phyloP scores from a whole-genome alignment of 179 eudicot genomes.

The Silene coronaria region DNA sequence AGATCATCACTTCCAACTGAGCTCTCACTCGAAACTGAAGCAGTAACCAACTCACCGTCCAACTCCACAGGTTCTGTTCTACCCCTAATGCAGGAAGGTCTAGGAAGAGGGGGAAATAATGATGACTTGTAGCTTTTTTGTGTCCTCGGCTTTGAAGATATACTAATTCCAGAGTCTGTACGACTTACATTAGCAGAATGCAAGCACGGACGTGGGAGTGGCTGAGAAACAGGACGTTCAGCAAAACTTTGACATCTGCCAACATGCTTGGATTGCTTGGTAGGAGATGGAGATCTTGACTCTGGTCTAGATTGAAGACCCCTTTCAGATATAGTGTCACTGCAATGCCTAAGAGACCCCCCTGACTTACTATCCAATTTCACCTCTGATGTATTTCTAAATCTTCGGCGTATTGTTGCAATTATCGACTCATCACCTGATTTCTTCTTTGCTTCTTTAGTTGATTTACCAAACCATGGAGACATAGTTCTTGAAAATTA shows the following conservation, averaged over 20 bases:
- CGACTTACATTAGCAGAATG: slow-evolving; percentile 54
- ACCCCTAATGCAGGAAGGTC: slow-evolving; percentile 62
- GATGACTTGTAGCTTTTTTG: slow-evolving; percentile 59
- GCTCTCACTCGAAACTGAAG: slow-evolving; percentile 73
- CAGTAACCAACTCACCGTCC: slow-evolving; percentile 57
- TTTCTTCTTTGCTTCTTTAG: slow-evolving; percentile 83
- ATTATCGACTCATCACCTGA: slow-evolving; percentile 57
- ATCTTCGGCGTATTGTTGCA: slow-evolving; percentile 52
- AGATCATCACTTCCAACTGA: slow-evolving; percentile 80
- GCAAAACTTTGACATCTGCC: slow-evolving; percentile 89
- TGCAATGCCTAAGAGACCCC: slow-evolving; percentile 55
- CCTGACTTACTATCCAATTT: slow-evolving; percentile 54
- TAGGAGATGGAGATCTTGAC: slow-evolving; percentile 78
- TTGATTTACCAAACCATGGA: slow-evolving; percentile 81
- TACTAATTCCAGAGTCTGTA: slow-evolving; percentile 65
- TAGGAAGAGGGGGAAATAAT: slow-evolving; percentile 61
- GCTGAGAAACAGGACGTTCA: slow-evolving; percentile 70
- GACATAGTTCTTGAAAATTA: slow-evolving; percentile 47
- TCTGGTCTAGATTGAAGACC: slow-evolving; percentile 59
- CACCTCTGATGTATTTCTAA: slow-evolving; percentile 51
- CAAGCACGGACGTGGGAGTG: slow-evolving; percentile 73
- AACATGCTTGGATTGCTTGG: slow-evolving; percentile 73
- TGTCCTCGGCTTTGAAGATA: slow-evolving; percentile 48
- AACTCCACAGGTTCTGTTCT: slow-evolving; percentile 60
- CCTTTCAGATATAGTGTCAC: slow-evolving; percentile 57